Percentiles rank a stretch among this genome's conserved stretches.
Conservation (phyloP, 2,329 filamentous ascomycete genomes). For the Microsporum audouinii region DNA sequence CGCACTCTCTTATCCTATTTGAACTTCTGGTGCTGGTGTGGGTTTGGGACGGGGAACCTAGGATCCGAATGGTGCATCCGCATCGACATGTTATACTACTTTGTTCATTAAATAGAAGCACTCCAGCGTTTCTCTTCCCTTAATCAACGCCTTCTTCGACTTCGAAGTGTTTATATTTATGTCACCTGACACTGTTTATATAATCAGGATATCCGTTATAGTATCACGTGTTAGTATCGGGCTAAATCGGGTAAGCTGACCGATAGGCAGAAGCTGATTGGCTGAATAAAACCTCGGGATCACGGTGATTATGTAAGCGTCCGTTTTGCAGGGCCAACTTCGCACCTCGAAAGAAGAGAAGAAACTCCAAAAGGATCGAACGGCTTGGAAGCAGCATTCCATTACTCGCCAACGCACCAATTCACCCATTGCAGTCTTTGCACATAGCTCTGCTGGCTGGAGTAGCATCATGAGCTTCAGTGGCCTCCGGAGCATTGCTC, state of each 20-base stretch:
- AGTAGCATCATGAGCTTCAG: conserved; percentile 39
- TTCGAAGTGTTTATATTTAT: neutral
- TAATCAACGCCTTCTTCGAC: neutral
- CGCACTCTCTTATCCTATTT: neutral
- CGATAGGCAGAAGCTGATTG: conserved; percentile 26
- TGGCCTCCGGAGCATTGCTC: conserved; percentile 40
- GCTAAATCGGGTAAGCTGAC: conserved; percentile 29
- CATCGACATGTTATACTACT: conserved; percentile 1
- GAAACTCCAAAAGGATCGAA: neutral
- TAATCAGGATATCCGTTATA: neutral
- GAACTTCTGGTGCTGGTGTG: neutral
- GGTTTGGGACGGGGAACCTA: neutral
- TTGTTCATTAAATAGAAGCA: conserved; percentile 1
- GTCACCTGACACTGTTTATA: neutral
- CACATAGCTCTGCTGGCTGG: conserved; percentile 3
- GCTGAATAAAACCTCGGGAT: conserved; percentile 26
- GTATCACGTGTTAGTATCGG: conserved; percentile 12
- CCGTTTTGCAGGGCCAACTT: conserved; percentile 6
- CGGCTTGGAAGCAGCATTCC: conserved; percentile 1
- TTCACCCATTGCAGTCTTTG: conserved; percentile 12
- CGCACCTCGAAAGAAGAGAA: neutral
- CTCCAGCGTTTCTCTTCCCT: neutral
- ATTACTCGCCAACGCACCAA: conserved; percentile 5
- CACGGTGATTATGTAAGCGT: conserved; percentile 27
- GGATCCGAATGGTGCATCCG: neutral